phyloP scores from a whole-genome alignment of 1,139 yeast genomes.

The Pichia sp. region DNA sequence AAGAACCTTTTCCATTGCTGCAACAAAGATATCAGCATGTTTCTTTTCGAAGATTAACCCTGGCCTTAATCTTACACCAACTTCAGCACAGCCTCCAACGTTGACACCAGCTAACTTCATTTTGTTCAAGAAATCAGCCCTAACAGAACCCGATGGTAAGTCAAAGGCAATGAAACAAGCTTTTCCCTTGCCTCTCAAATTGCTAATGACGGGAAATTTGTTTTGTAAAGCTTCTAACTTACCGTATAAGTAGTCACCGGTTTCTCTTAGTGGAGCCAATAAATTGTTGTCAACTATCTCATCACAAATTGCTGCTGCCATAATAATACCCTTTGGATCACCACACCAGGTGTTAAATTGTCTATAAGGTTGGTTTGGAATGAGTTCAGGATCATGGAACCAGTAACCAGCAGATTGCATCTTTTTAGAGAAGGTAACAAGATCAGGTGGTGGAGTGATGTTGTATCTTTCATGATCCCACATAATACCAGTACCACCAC shows the following conservation, averaged over 20 bases:
- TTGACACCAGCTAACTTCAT: slow-evolving; percentile 61
- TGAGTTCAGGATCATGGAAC: slow-evolving; percentile 61
- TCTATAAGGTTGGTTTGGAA: slow-evolving; percentile 68
- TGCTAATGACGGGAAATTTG: slow-evolving; percentile 46
- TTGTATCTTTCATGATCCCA: slow-evolving; percentile 87
- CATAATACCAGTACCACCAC: slow-evolving; percentile 75
- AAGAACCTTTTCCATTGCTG: slow-evolving; percentile 41
- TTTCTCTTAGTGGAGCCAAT: slow-evolving; percentile 45
- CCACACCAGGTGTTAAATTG: slow-evolving; percentile 93
- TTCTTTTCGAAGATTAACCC: slow-evolving; percentile 65
- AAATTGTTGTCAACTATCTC: slow-evolving; percentile 58
- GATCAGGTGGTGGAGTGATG: slow-evolving; percentile 65
- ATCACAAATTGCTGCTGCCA: slow-evolving; percentile 62
- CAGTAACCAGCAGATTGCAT: slow-evolving; percentile 83
- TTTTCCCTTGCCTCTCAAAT: slow-evolving; percentile 66
- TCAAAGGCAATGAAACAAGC: slow-evolving; percentile 83
- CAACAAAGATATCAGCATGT: slow-evolving; percentile 63
- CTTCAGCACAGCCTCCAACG: slow-evolving; percentile 76
- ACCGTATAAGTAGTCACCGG: slow-evolving; percentile 56
- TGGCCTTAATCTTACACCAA: slow-evolving; percentile 71
- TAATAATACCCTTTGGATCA: slow-evolving; percentile 71
- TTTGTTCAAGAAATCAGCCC: slow-evolving; percentile 51
- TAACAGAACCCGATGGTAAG: slow-evolving; percentile 41
- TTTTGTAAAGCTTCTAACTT: slow-evolving; percentile 44
- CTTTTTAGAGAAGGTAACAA: slow-evolving; percentile 79